Base-by-base conservation (phyloP, 345 rosid species). In the Lumnitzera littorea region DNA sequence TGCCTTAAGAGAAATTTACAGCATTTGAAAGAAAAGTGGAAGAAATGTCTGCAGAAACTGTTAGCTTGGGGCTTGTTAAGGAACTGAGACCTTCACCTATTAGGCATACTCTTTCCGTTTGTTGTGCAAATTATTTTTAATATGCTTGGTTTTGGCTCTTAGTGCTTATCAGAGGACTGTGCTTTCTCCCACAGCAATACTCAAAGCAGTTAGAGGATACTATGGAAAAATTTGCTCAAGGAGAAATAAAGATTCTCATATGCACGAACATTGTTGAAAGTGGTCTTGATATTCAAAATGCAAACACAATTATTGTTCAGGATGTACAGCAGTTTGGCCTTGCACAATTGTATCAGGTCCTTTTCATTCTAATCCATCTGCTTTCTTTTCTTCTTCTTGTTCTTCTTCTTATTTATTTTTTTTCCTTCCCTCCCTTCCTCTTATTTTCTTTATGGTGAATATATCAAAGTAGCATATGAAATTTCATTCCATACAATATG, bases 201-300 rank as follows among this genome's bases (percentile, higher is more conserved):
- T 92, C 96, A 46, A 92, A 81, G 77, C 88, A 84, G 67, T 90
- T 89, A 46, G 96, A 92, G 78, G 91, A 85, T 16, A 85, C 98
- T 63, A 92, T 92, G 96, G 97, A 87, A 80, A 86, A 83, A 74
- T 92, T 92, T 67, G 82, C 81, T 15, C 79, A 78, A 68, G 98
- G 98, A 56, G 84, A 80, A 55, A 80, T 82, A 64, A 85, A 82
- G 79, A 83, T 92, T 71, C 94, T 92, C 58, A 73, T 89, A 63
- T 87, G 91, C 75, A 89, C 96, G 52, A 92, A 89, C 70, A 89
- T 92, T 61, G 97, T 92, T 51, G 98, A 92, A 80, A 92, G 97
- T 60, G 96, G 96, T 75, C 96, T 92, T 62, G 96, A 89, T 74
- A 92, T 92, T 80, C 97, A 87, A 63, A 92, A 92, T 58, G 95